Conservation (phyloP, 2,329 filamentous ascomycete genomes). For the Neodidymelliopsis sp. region DNA sequence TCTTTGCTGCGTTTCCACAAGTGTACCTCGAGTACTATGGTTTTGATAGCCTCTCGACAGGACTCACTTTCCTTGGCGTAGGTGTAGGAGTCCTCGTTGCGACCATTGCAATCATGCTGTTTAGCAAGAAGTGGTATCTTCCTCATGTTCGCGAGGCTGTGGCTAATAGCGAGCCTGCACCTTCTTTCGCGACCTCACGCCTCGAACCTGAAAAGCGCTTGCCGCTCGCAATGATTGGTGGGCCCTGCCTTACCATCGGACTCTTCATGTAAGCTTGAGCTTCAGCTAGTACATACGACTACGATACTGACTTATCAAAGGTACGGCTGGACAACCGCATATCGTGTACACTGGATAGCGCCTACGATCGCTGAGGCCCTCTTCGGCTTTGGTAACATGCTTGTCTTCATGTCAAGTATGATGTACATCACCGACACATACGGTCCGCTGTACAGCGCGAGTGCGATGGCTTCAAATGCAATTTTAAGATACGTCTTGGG, state of each 20-base stretch:
- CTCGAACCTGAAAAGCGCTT: slow-evolving; percentile 44
- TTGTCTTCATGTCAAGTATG: slow-evolving; percentile 40
- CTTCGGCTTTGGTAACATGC: slow-evolving; percentile 35
- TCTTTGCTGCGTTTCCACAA: slow-evolving; percentile 34
- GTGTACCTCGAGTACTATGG: slow-evolving; percentile 28
- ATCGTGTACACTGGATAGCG: slow-evolving; percentile 49
- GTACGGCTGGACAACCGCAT: slow-evolving; percentile 48
- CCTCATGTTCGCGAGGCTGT: slow-evolving; percentile 6
- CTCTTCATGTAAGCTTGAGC: slow-evolving; percentile 44
- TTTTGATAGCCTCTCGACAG: slow-evolving; percentile 12
- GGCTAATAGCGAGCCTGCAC: not conserved
- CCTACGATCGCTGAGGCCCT: slow-evolving; percentile 46
- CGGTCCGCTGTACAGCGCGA: slow-evolving; percentile 64
- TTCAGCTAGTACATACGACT: too few relatives aligned
- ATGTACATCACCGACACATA: slow-evolving; percentile 66
- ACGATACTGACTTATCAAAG: not conserved
- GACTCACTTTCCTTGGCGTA: slow-evolving; percentile 17
- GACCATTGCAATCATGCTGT: slow-evolving; percentile 2
- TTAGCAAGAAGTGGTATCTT: slow-evolving; percentile 10
- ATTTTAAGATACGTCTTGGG: slow-evolving; percentile 64
- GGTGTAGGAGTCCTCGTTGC: slow-evolving; percentile 13
- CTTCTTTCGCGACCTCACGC: slow-evolving; percentile 19
- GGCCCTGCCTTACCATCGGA: slow-evolving; percentile 39
- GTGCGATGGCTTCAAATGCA: slow-evolving; percentile 66
- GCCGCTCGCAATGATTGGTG: slow-evolving; percentile 45